A percentile compares a stretch with the other conserved stretches of the same genome.
Conservation (phyloP, 768 basidiomycete species). For the Leucosporidium scottii region DNA sequence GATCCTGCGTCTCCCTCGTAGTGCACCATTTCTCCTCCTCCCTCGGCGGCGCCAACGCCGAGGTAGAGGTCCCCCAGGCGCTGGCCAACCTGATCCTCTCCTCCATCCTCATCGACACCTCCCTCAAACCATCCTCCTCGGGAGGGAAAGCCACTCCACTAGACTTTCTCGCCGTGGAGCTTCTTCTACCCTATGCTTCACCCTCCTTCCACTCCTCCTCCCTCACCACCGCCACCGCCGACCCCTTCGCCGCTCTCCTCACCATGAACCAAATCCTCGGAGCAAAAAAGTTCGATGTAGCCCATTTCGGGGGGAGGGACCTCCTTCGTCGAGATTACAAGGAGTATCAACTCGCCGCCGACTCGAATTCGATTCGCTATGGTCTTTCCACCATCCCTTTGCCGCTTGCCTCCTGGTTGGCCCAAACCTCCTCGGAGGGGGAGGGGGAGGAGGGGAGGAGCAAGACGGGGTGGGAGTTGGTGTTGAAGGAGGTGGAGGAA, state of each 20-base stretch:
- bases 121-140: constrained; percentile 55
- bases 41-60: constrained; percentile 28
- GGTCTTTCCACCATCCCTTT: constrained; percentile 69
- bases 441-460: constrained; percentile 38
- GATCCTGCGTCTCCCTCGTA: constrained; percentile 71
- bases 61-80: constrained; percentile 49
- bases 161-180: constrained; percentile 60
- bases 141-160: constrained; percentile 66
- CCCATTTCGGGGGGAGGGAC: constrained; percentile 61
- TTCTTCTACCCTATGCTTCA: constrained; percentile 58
- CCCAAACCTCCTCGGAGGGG: constrained; percentile 43
- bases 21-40: constrained; percentile 46
- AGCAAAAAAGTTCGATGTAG: constrained; percentile 60
- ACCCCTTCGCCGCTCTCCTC: constrained; percentile 22
- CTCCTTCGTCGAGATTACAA: constrained; percentile 94
- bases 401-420: constrained; percentile 53
- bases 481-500: constrained; percentile 44
- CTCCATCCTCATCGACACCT: constrained; percentile 80
- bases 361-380: constrained; percentile 29
- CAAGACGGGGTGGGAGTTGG: constrained; percentile 49
- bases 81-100: constrained; percentile 71
- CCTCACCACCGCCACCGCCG: too few species aligned
- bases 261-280: constrained; percentile 33
- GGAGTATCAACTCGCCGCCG: constrained; percentile 52
- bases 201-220: constrained; percentile 41